Evolutionary conservation across 2,329 filamentous ascomycete species (phyloP), one percentile per base, ranked within the genome.

Genomic region (Trichoderma oligosporum): DNA sequence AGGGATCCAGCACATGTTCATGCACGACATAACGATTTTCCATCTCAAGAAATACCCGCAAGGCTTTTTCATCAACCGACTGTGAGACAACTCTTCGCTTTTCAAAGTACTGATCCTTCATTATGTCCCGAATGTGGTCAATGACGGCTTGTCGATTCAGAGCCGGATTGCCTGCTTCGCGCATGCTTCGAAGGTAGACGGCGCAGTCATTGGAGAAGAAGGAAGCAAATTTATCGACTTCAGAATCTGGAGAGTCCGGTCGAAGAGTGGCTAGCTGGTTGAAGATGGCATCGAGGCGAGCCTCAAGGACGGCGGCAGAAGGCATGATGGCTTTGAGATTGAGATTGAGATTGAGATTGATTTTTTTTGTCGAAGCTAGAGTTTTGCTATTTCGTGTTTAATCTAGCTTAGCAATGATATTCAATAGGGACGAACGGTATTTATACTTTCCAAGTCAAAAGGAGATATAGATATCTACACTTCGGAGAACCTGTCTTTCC

Each of bases 171-270:
- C 45, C 20, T 9, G 27, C 39, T 7, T 54, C 51, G 11, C 51
- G 51, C 51, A 54, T 54, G 20, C 39, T 45, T 24, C n/a, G 16
- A 7, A 54, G 31, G 25, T 44, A 27, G 39, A 45, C 51, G 22
- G 11, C 33, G 39, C 51, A 54, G 51, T 44, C 33, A n/a, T 35
- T 4, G 14, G 51, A 27, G 29, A 54, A 54, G 51, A 36, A 33
- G n/a, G 51, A 27, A 7, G 51, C 51, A n/a, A 54, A 44, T 5
- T 27, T 11, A 11, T 45, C 22, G 6, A 54, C n/a, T n/a, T 44
- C 51, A 11, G 14, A 4, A 22, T 35, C 27, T 9, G 51, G 18
- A 11, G 51, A 54, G n/a, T 27, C 7, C 9, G 51, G 39, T 8
- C 29, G 29, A 7, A 54, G 39, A 27, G 25, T 14, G 27, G 33